Evolutionary conservation across 345 rosid genomes (phyloP), one percentile per base, ranked within the genome.

Genomic region (Geranium brycei): DNA sequence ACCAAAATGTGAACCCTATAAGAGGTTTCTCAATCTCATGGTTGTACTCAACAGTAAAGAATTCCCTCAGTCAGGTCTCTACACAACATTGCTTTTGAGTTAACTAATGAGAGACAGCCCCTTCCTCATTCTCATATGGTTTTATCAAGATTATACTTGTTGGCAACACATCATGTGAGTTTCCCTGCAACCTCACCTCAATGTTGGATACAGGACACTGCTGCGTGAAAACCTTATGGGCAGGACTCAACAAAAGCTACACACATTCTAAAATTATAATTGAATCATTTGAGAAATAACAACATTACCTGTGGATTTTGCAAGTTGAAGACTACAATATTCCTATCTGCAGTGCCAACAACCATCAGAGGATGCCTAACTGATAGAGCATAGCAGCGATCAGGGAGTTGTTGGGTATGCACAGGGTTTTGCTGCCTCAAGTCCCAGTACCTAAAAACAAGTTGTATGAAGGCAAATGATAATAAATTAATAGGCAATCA

Each of bases 301-400:
- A 63, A 55, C 51, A 65, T 57, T 66, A 88, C 99, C 97, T 95
- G 96, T 63, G 99, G 97, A 68, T 75, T 89, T 77, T 87, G 89
- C 81, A 91, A 74, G 79, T 95, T 88, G 74, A 74, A 91, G 68
- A 91, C 81, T 61, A 91, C 74, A 53, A 95, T 73, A 77, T 95
- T 91, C 79, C 97, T 84, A 64, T 95, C 99, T 0, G 97, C 99
- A 66, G 99, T 91, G 40, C 87, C 99, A 40, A 91, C 97, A 74
- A 95, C 96, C 99, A 95, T 91, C 71, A 91, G 77, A 28, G 95
- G 96, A 76, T 95, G 72, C 62, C 80, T 88, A 67, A 91, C 97
- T 4, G 97, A 69, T 66, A 91, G 80, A 2, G 95, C 77, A 81
- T 87, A 88, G 66, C 96, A 88, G 64, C 96, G 91, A 28, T 95